Percentiles rank a stretch among this genome's conserved stretches.
These are phyloP conservation scores for Telfairia occidentalis DNA, from an alignment of 331 rosid species.

Conservation along the genomic window DNA sequence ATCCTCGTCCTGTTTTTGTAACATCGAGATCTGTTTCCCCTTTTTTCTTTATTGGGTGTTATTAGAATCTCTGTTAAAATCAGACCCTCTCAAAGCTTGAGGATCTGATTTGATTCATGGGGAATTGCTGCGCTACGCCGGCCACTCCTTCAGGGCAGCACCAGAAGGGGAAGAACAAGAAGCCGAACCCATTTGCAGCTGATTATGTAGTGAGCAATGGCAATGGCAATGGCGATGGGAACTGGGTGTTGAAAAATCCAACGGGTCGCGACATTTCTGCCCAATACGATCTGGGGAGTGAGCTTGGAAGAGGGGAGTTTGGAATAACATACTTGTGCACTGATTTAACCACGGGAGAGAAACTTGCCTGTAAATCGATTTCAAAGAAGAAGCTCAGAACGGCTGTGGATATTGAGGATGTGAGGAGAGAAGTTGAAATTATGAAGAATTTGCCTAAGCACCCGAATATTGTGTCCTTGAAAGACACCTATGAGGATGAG, in stretches of 20 bases:
- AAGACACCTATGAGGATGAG: constrained; percentile 40
- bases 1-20: neutral
- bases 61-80: neutral
- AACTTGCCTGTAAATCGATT: constrained; percentile 45
- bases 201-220: constrained; percentile 24
- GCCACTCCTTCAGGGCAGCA: constrained; percentile 20
- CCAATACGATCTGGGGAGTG: constrained; percentile 34
- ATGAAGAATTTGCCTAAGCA: constrained; percentile 43
- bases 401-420: constrained; percentile 43
- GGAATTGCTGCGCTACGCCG: constrained; percentile 40
- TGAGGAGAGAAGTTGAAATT: constrained; percentile 44
- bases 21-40: constrained; percentile 5
- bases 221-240: constrained; percentile 28
- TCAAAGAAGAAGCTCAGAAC: constrained; percentile 50
- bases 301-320: constrained; percentile 51
- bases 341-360: constrained; percentile 21
- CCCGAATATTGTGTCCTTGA: constrained; percentile 37
- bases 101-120: constrained; percentile 32
- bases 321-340: constrained; percentile 41
- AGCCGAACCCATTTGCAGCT: constrained; percentile 30
- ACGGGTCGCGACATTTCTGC: constrained; percentile 30
- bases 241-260: constrained; percentile 35
- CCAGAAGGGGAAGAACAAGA: constrained; percentile 22
- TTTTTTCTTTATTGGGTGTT: neutral
- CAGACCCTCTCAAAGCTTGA: constrained; percentile 2